Percentiles rank a stretch among this genome's conserved stretches.
Evolutionary conservation across 345 rosid species (phyloP).

Genomic region (Moringa oleifera): DNA sequence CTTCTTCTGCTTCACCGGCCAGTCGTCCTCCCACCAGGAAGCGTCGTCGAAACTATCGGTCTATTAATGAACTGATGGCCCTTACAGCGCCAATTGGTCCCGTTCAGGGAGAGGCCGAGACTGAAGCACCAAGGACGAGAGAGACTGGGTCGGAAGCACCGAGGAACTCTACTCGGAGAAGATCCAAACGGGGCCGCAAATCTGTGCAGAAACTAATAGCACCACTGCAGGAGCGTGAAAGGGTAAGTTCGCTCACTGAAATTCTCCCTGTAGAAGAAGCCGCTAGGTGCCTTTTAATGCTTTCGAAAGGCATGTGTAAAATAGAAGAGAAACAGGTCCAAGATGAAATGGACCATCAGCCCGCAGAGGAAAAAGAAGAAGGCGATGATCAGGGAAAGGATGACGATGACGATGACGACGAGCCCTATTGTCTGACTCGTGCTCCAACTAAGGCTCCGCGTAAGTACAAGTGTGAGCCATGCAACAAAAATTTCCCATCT

Average conservation of each 20-base stretch:
- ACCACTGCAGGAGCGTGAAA: not conserved
- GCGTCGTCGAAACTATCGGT: too few species aligned
- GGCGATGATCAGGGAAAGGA: not conserved
- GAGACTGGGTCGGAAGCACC: not conserved
- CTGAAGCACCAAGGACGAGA: not conserved
- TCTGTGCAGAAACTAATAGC: not conserved
- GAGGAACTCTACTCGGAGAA: not conserved
- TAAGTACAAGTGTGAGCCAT: constrained; percentile 45
- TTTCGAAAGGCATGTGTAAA: constrained; percentile 19
- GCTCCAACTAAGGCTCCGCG: not conserved
- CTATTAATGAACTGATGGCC: too few species aligned
- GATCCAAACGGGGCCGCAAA: not conserved
- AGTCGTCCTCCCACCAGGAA: not conserved
- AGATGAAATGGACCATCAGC: too few species aligned
- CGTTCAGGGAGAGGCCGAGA: not conserved
- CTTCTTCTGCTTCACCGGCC: not conserved
- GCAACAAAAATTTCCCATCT: constrained; percentile 43
- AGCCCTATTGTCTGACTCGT: constrained; percentile 3
- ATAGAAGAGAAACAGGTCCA: not conserved
- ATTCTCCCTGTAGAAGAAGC: not conserved
- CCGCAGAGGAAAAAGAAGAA: not conserved
- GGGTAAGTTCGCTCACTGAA: not conserved
- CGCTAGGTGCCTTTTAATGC: not conserved
- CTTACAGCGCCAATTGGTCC: not conserved
- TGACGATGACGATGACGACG: constrained; percentile 5